Conservation (phyloP, 345 rosid genomes). For the Corymbia maculata region DNA sequence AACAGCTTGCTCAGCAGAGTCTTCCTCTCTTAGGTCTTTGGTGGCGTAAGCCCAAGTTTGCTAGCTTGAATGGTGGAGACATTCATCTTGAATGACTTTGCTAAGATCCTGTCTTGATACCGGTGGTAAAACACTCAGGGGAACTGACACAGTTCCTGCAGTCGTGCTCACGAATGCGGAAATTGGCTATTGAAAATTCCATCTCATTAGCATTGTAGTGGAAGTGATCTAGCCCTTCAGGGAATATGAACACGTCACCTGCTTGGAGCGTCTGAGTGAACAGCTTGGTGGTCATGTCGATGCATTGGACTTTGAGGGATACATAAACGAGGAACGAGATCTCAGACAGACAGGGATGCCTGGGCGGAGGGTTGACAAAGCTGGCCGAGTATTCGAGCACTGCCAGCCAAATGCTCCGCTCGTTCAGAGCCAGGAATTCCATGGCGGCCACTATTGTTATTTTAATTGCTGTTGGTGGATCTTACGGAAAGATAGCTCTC, state of each 20-base stretch:
- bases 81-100: too few species aligned
- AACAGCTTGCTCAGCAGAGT: background rate
- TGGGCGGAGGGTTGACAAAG: background rate
- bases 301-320: background rate
- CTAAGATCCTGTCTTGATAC: constrained; percentile 3
- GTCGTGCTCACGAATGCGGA: background rate
- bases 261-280: background rate
- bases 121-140: background rate
- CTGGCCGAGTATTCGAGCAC: background rate
- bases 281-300: background rate
- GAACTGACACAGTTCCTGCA: background rate
- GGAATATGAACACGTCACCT: constrained; percentile 3
- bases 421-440: background rate
- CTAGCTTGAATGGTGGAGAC: too few species aligned
- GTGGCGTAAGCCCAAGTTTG: too few species aligned
- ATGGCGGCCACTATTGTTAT: background rate
- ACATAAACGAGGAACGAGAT: background rate
- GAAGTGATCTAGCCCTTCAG: background rate
- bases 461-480: background rate
- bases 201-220: background rate
- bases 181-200: background rate
- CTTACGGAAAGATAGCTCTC: background rate
- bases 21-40: too few species aligned
- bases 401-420: background rate
- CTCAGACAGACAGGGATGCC: background rate